Base-by-base conservation (phyloP, 2,329 filamentous ascomycete genomes). In the Scedosporium dehoogii region DNA sequence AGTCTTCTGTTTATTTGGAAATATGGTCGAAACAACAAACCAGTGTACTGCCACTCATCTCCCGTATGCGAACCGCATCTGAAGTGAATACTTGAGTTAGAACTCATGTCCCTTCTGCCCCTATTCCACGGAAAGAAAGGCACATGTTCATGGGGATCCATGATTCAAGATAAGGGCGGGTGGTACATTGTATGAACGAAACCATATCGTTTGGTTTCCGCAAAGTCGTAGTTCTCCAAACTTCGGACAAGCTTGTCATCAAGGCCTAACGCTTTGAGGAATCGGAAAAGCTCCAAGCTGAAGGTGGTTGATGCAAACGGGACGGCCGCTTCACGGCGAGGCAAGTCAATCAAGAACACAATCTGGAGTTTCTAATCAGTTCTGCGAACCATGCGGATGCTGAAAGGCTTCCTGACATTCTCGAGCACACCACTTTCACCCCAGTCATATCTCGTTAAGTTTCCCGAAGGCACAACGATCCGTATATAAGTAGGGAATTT, bases 311-410 rank as follows among this genome's bases (percentile, higher is more conserved):
- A 74, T 64, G 67, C 73, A 25, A 55, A 56, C 18, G 46, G 21
- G 6, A 14, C 29, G 14, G 23, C 29, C n/a, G 29, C 65, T 65
- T 67, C 25, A 66, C 62, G 73, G 48, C 83, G 80, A 5, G 94
- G 93, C 7, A 97, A 82, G 71, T 99, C 94, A 66, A 99, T 92
- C n/a, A 97, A 71, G 71, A 96, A 97, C 6, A 92, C 85, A 68
- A 87, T 88, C 86, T 89, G 63, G 42, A 64, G 67, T 69, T 9
- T 23, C 4, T 29, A 51, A 38, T 62, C 29, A 62, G 60, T 46
- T 14, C 16, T 65, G 59, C 2, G 14, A 41, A n/a, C 21, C 16
- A 16, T 12, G 33, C 12, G 51, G 41, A 42, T 48, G 9, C 7
- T 44, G 59, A 27, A 56, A 42, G 27, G 27, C 16, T 58, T 25